Evolutionary conservation across 495 filamentous ascomycete species (phyloP).

Genomic region (Peziza echinospora): DNA sequence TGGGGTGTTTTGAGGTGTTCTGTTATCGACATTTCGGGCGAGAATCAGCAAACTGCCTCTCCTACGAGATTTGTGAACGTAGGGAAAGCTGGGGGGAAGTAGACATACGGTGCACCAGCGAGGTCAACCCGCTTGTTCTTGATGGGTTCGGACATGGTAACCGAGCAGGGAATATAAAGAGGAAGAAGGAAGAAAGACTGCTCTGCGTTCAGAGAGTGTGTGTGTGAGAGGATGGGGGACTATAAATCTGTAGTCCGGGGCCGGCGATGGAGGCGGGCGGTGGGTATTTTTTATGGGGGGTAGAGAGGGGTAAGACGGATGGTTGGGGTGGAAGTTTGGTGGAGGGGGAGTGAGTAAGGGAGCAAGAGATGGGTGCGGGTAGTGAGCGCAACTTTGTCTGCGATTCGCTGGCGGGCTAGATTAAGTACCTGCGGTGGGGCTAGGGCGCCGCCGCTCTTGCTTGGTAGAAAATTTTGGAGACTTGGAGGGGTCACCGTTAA

Average conservation of each 20-base stretch:
- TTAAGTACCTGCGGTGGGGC: not conserved
- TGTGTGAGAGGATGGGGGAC: constrained; percentile 11
- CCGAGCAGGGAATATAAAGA: constrained; percentile 4
- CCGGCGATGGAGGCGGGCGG: constrained; percentile 12
- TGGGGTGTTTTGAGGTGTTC: constrained; percentile 91
- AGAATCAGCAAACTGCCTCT: not conserved
- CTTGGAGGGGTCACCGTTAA: too few relatives aligned
- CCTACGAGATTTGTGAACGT: too few relatives aligned
- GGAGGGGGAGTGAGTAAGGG: constrained; percentile 4
- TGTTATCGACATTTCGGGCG: constrained; percentile 25
- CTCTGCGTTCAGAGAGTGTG: constrained; percentile 3
- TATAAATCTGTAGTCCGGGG: too few relatives aligned
- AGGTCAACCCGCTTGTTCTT: constrained; percentile 73
- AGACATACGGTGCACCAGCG: constrained; percentile 58
- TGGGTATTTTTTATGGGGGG: too few relatives aligned
- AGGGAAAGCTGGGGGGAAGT: constrained; percentile 4
- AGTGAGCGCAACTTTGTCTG: not conserved
- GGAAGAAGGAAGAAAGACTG: not conserved
- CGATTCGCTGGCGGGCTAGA: not conserved
- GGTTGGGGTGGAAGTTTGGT: constrained; percentile 12
- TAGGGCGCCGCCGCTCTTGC: not conserved
- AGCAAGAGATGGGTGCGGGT: not conserved
- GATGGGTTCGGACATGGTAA: constrained; percentile 67
- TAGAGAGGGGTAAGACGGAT: constrained; percentile 10
- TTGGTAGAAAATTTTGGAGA: too few relatives aligned